Evolutionary conservation across 768 basidiomycete species (phyloP).

Genomic region (Punctularia strigosozonata): DNA sequence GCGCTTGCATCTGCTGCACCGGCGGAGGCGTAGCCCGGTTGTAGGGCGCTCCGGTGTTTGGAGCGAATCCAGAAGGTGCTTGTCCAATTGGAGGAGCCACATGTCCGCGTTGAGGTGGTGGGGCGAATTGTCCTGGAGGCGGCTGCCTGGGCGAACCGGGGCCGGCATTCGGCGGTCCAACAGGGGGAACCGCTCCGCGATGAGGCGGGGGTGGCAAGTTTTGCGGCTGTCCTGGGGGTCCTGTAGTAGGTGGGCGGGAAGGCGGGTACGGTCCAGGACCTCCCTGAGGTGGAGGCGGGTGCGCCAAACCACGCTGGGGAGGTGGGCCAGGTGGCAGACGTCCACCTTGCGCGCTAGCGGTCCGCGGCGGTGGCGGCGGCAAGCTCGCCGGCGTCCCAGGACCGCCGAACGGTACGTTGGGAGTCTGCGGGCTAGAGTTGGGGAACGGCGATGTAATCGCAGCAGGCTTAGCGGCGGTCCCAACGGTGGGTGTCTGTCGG

Average conservation of each 20-base stretch:
- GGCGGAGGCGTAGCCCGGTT: conserved; percentile 16
- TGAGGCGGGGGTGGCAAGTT: conserved; percentile 25
- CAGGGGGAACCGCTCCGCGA: conserved; percentile 37
- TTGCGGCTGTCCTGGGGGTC: conserved; percentile 8
- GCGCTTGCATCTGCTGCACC: conserved; percentile 25
- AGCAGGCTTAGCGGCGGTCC: conserved; percentile 39
- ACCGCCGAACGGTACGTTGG: background rate
- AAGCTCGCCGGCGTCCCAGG: conserved; percentile 13
- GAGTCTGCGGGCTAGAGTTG: conserved; percentile 30
- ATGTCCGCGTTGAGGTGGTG: conserved; percentile 30
- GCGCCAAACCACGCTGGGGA: conserved; percentile 12
- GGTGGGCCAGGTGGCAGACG: conserved; percentile 31
- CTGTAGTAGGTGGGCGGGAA: conserved; percentile 20
- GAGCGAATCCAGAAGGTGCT: conserved; percentile 18
- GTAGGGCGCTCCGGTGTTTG: conserved; percentile 16
- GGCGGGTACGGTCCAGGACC: conserved; percentile 16
- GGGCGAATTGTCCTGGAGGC: conserved; percentile 37
- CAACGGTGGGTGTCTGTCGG: conserved; percentile 39
- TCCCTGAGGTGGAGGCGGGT: conserved; percentile 18
- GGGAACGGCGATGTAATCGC: conserved; percentile 89
- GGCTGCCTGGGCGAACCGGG: conserved; percentile 22
- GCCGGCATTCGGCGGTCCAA: conserved; percentile 21
- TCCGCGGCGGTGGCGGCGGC: conserved; percentile 46
- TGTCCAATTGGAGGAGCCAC: conserved; percentile 22
- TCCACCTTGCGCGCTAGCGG: conserved; percentile 44